Evolutionary conservation across 2,329 filamentous ascomycete species (phyloP).

Genomic region (Chrysosporium queenslandicum): DNA sequence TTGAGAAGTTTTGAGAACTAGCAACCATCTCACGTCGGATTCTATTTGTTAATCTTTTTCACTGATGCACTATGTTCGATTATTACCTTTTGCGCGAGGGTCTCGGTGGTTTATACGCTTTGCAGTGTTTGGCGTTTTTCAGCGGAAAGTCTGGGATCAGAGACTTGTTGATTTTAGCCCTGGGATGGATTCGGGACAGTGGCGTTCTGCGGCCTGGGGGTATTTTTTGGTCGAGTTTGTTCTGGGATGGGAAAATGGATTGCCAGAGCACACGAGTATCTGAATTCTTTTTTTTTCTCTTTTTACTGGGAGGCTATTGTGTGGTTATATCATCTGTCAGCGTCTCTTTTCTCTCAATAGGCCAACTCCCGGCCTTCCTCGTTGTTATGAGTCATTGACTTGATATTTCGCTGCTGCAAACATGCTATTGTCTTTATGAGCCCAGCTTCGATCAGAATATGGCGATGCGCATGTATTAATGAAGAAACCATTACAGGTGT

Average conservation of each 20-base stretch:
- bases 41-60: constrained; percentile 1
- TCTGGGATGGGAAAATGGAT: constrained; percentile 11
- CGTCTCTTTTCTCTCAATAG: neutral
- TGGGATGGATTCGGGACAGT: constrained; percentile 5
- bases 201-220: constrained; percentile 5
- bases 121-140: constrained; percentile 8
- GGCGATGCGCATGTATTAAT: neutral
- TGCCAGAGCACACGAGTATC: constrained; percentile 6
- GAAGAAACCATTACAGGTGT: neutral
- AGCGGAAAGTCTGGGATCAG: constrained; percentile 2
- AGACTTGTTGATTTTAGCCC: constrained; percentile 9
- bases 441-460: neutral
- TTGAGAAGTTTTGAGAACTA: neutral
- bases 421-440: neutral
- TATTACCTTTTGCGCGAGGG: constrained; percentile 2
- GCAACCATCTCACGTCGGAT: neutral
- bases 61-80: constrained; percentile 1
- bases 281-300: constrained; percentile 4
- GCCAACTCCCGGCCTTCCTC: neutral
- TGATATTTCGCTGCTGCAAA: constrained; percentile 10
- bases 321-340: constrained; percentile 3
- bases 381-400: constrained; percentile 3
- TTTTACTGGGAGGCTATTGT: constrained; percentile 10
- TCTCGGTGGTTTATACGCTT: constrained; percentile 3
- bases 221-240: neutral